A percentile compares a stretch with the other conserved stretches of the same genome.
Evolutionary conservation across 768 basidiomycete genomes (phyloP).

Genomic region (Hypholoma fasciculare): DNA sequence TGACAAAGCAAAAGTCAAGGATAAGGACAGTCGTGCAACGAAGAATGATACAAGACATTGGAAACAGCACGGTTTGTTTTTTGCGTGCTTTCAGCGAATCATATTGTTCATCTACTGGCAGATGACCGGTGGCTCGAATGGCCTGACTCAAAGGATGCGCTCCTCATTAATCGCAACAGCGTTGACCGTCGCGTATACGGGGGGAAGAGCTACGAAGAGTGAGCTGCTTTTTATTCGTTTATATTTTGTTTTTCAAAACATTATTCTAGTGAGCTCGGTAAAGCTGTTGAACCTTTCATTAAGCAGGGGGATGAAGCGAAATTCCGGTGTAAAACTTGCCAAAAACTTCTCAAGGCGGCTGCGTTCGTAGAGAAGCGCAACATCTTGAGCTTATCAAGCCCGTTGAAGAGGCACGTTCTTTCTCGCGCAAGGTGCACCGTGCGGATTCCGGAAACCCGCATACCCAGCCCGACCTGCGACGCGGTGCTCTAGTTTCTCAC

Average conservation of each 20-base stretch:
- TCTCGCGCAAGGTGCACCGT: too few species aligned
- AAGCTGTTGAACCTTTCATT: constrained; percentile 75
- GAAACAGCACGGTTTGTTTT: constrained; percentile 65
- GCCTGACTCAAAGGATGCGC: constrained; percentile 83
- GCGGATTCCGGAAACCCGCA: too few species aligned
- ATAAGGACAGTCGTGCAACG: constrained; percentile 30
- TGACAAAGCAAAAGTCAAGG: constrained; percentile 33
- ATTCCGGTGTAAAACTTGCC: constrained; percentile 94
- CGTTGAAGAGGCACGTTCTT: constrained; percentile 93
- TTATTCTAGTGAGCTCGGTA: constrained; percentile 70
- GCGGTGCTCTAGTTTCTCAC: too few species aligned
- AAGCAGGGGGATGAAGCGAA: constrained; percentile 98
- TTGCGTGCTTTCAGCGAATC: neutral
- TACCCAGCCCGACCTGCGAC: too few species aligned
- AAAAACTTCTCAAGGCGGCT: constrained; percentile 96
- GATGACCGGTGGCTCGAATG: constrained; percentile 91
- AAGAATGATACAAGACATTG: constrained; percentile 38
- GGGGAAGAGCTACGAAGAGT: constrained; percentile 91
- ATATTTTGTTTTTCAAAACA: constrained; percentile 3
- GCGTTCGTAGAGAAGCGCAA: constrained; percentile 98
- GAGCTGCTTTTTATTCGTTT: constrained; percentile 13
- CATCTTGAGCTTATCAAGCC: constrained; percentile 83
- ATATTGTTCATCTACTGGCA: constrained; percentile 25
- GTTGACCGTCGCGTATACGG: constrained; percentile 89
- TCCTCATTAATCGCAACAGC: constrained; percentile 74